Evolutionary conservation across 371 early-diverging fungal genomes (phyloP).

Genomic region (Gilbertella persicaria): DNA sequence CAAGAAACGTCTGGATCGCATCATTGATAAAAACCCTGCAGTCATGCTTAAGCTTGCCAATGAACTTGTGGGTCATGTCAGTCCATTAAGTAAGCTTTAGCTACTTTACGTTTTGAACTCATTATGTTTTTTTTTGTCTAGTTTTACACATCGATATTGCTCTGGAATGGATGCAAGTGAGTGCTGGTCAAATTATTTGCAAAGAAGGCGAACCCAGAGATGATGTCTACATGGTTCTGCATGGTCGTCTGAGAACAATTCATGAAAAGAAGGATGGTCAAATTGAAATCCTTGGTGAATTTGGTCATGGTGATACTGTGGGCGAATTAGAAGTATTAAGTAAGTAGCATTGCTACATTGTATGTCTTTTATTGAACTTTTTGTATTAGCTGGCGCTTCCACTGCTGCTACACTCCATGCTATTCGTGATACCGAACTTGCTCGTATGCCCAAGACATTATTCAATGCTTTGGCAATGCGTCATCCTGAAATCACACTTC

Average conservation of each 20-base stretch:
- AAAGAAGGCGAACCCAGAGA: conserved; percentile 85
- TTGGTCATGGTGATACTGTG: conserved; percentile 91
- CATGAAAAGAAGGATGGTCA: conserved; percentile 62
- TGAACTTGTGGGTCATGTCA: conserved; percentile 78
- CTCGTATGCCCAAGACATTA: conserved; percentile 92
- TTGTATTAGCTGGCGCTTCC: conserved; percentile 19
- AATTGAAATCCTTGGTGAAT: conserved; percentile 89
- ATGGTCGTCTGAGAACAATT: conserved; percentile 91
- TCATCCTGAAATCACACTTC: conserved; percentile 91
- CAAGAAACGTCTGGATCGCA: conserved; percentile 77
- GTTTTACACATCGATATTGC: conserved; percentile 93
- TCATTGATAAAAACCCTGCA: conserved; percentile 82
- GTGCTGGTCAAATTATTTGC: conserved; percentile 90
- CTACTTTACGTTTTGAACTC: not conserved
- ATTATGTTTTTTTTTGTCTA: conserved; percentile 8
- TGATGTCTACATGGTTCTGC: conserved; percentile 90
- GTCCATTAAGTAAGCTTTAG: conserved; percentile 74
- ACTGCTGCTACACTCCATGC: conserved; percentile 93
- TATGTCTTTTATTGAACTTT: not conserved
- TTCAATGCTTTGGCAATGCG: conserved; percentile 87
- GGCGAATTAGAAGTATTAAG: conserved; percentile 95
- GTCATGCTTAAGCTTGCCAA: conserved; percentile 87
- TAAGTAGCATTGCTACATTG: conserved; percentile 15
- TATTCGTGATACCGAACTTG: conserved; percentile 95
- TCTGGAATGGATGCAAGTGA: conserved; percentile 94